Base-by-base conservation (phyloP, 768 basidiomycete species). In the Leccinellum albellum region DNA sequence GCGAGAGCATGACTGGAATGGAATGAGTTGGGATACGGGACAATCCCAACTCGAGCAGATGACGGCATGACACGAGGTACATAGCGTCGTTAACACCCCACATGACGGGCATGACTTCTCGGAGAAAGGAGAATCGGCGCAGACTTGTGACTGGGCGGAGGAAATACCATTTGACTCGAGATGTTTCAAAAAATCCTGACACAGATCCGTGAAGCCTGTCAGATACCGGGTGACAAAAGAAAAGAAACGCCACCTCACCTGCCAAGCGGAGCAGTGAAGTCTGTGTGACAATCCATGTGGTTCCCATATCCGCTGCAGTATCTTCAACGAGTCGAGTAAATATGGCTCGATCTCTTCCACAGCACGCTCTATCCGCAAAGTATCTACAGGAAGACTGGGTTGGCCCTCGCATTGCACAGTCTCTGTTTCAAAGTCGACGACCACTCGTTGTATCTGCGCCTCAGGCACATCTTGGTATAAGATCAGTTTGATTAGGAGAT, bases 31-130 rank as follows among this genome's bases (percentile, higher is more conserved):
- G n/a, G n/a, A n/a, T n/a, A n/a, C n/a, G n/a, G n/a, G n/a, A n/a
- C n/a, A 68, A 7, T 53, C 57, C 7, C 14, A 49, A 44, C 62
- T 63, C 54, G 57, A 46, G 48, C 66, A 68, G 53, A 66, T 31
- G 66, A 59, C 35, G 4, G 21, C 10, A 3, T 44, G 29, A 29
- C 66, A 67, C 1, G 51, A 51, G 1, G 20, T 55, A 51, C 66
- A 68, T 0, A 37, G n/a, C 31, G 42, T 21, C 31, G 60, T 59
- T 20, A 14, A 54, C 15, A 0, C 26, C 24, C 55, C 15, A 33
- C 65, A 66, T 3, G 62, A 15, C 2, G 66, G 65, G 23, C 65
- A 67, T 37, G 12, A 40, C 40, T 40, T 37, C 26, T 29, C 32
- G 20, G 2, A 15, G 21, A 14, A 37, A 28, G 29, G 15, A 26